Base-by-base conservation (phyloP, 371 early-diverging fungal species). In the Mortierella sp. region DNA sequence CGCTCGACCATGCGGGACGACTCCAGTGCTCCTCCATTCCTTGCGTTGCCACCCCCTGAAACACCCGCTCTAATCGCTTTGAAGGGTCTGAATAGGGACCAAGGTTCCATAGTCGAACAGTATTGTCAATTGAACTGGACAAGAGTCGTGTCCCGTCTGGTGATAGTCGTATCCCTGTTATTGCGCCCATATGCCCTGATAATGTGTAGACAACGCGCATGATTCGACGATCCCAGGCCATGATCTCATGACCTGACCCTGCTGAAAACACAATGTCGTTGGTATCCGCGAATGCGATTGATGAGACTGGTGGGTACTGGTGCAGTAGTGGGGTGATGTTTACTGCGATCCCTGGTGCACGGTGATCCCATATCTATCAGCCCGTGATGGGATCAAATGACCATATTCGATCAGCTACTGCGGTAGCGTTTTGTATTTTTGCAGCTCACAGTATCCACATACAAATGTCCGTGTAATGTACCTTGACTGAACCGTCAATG, bases 81-180 rank as follows among this genome's bases (percentile, higher is more conserved):
- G 35, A 18, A 4, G 63, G 63, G 18, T 63, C 63, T 14, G 12
- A 18, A 14, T 14, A 32, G 32, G 35, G 16, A 18, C 29, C 35
- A 4, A 63, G 63, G 38, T 63, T 63, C 63, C 63, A 63, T 63
- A 63, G 35, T 63, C 63, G 63, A 35, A 35, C 35, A 35, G 63
- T 63, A 16, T 63, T 63, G 63, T 63, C 63, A 35, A 32, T 35
- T 32, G 63, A 63, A 35, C 35, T 35, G 18, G 63, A 63, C 27
- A 63, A 35, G 35, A 63, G 63, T 14, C 63, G 35, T 2, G 35
- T 35, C 2, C 63, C 63, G 18, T 63, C 63, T 35, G 63, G 63
- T 16, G 63, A 63, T 16, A 63, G 63, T 32, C 21, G 63, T 63
- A 63, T 63, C 32, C 63, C 63, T 63, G 63, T 63, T 32, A 63